These are phyloP conservation scores for Argentina anserina DNA, from an alignment of 306 rosid genomes.

Conservation along the genomic window DNA sequence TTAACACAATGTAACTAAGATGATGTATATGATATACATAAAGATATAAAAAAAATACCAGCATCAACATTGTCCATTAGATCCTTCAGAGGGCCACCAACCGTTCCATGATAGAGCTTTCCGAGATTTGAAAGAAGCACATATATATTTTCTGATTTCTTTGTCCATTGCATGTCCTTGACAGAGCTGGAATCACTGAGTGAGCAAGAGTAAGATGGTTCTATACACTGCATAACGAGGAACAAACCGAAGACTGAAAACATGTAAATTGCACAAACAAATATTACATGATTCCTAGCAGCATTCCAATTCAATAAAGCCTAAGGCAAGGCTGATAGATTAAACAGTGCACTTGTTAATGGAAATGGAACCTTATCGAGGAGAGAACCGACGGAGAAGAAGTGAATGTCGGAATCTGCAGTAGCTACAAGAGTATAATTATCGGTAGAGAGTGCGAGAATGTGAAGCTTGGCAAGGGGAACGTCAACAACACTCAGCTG, in stretches of 20 bases:
- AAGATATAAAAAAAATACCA: slow-evolving; percentile 41
- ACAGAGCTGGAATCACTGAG: slow-evolving; percentile 41
- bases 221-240: slow-evolving; percentile 45
- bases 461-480: slow-evolving; percentile 51
- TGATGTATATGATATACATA: neutral
- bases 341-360: no score
- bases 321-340: neutral
- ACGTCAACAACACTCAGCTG: slow-evolving; percentile 59
- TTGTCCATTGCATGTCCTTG: slow-evolving; percentile 75
- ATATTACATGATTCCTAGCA: neutral
- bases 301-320: neutral
- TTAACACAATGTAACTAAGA: neutral
- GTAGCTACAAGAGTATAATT: slow-evolving; percentile 58
- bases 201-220: slow-evolving; percentile 50
- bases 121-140: slow-evolving; percentile 64
- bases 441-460: slow-evolving; percentile 63
- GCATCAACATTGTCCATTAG: slow-evolving; percentile 71
- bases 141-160: slow-evolving; percentile 41
- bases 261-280: neutral
- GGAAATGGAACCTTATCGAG: slow-evolving; percentile 41
- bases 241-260: slow-evolving; percentile 13
- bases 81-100: slow-evolving; percentile 39
- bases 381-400: slow-evolving; percentile 50
- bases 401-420: slow-evolving; percentile 34
- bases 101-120: slow-evolving; percentile 49